phyloP scores from a whole-genome alignment of 2,329 filamentous ascomycete species.

The Berkeleyomyces rouxiae region DNA sequence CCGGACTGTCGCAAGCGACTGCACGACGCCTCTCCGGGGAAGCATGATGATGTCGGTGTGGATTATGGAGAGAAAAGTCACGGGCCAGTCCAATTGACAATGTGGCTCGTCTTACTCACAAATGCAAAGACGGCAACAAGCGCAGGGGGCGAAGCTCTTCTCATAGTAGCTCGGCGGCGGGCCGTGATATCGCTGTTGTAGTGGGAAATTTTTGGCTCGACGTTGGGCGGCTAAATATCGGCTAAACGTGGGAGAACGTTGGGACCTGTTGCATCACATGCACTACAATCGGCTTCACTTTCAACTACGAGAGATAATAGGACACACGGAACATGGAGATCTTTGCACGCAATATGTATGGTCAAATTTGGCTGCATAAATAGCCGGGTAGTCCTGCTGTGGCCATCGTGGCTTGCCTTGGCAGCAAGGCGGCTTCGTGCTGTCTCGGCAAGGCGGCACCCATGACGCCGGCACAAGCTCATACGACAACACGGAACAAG shows the following conservation, averaged over 20 bases:
- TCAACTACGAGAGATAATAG: too few species aligned
- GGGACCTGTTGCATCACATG: neutral
- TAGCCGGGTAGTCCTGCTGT: too few species aligned
- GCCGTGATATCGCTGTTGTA: slow-evolving; percentile 3
- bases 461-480: too few species aligned
- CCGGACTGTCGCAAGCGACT: slow-evolving; percentile 24
- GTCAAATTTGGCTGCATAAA: too few species aligned
- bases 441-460: too few species aligned
- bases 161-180: slow-evolving; percentile 14
- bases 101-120: neutral
- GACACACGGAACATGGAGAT: too few species aligned
- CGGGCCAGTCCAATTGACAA: neutral
- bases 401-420: too few species aligned
- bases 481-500: neutral
- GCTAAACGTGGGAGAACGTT: slow-evolving; percentile 8
- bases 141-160: slow-evolving; percentile 15
- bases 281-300: neutral
- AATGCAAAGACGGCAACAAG: neutral
- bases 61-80: neutral
- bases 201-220: slow-evolving; percentile 15
- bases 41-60: slow-evolving; percentile 23
- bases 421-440: too few species aligned
- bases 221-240: slow-evolving; percentile 10
- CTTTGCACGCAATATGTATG: too few species aligned
- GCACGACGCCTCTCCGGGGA: slow-evolving; percentile 29